Conservation (phyloP, 2,329 filamentous ascomycete species). For the Neonectria hederae region DNA sequence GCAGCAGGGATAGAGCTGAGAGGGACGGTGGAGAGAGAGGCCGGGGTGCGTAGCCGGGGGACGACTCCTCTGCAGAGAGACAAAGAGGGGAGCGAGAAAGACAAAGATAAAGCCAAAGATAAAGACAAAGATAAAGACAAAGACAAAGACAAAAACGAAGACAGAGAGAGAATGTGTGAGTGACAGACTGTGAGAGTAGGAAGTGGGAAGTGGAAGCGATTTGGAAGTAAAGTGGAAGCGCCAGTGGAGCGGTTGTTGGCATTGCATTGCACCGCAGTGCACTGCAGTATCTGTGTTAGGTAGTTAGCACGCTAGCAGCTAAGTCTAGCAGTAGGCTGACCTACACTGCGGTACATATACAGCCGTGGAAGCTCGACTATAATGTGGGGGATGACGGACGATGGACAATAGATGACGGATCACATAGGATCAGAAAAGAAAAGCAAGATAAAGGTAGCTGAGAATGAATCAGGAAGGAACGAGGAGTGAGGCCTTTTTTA, state of each 20-base stretch:
- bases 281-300: neutral
- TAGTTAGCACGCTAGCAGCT: no score
- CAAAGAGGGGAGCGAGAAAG: neutral
- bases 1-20: conserved; percentile 3
- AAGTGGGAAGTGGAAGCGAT: neutral
- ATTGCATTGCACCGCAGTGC: neutral
- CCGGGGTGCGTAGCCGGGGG: neutral
- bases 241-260: neutral
- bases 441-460: neutral
- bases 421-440: neutral
- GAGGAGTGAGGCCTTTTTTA: neutral
- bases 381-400: conserved; percentile 13
- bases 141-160: neutral
- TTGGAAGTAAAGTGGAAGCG: neutral
- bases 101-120: neutral
- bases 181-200: neutral
- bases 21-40: neutral
- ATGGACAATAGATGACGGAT: conserved; percentile 20
- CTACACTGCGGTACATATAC: neutral
- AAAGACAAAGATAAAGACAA: neutral
- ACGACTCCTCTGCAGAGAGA: neutral
- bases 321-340: neutral
- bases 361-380: conserved; percentile 11
- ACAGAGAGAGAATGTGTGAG: neutral
- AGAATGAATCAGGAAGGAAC: neutral